These are phyloP conservation scores for Penicillium psychrosexuale DNA, from an alignment of 2,329 filamentous ascomycete genomes.

Conservation along the genomic window DNA sequence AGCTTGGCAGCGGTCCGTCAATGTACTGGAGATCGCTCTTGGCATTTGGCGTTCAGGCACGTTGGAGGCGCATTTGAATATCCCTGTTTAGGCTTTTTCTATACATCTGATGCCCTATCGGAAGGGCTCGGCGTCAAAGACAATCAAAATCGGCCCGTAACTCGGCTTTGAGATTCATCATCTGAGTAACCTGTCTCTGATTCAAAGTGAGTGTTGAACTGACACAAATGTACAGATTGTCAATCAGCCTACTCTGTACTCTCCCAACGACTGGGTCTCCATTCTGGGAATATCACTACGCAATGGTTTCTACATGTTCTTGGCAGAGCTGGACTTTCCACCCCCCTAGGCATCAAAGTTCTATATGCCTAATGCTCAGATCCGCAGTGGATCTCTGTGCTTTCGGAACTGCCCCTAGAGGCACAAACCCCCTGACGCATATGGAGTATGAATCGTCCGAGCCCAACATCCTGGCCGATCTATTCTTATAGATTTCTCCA, in stretches of 20 bases:
- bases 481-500: constrained; percentile 12
- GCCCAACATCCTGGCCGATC: constrained; percentile 12
- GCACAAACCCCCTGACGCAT: constrained; percentile 14
- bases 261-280: background rate
- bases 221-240: background rate
- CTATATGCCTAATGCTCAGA: constrained; percentile 11
- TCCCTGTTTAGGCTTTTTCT: constrained; percentile 4
- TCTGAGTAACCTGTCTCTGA: constrained; percentile 9
- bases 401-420: background rate
- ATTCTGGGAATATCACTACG: background rate
- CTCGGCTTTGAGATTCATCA: constrained; percentile 13
- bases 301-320: constrained; percentile 5
- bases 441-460: constrained; percentile 9
- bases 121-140: background rate
- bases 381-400: constrained; percentile 11
- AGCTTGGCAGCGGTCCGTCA: constrained; percentile 34
- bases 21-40: constrained; percentile 33
- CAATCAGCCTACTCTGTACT: background rate
- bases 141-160: constrained; percentile 10
- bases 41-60: constrained; percentile 17
- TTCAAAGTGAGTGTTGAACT: background rate
- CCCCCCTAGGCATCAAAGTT: constrained; percentile 22
- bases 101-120: background rate
- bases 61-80: constrained; percentile 7
- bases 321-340: constrained; percentile 17